Base-by-base conservation (phyloP, 768 basidiomycete genomes). In the Suillus plorans region DNA sequence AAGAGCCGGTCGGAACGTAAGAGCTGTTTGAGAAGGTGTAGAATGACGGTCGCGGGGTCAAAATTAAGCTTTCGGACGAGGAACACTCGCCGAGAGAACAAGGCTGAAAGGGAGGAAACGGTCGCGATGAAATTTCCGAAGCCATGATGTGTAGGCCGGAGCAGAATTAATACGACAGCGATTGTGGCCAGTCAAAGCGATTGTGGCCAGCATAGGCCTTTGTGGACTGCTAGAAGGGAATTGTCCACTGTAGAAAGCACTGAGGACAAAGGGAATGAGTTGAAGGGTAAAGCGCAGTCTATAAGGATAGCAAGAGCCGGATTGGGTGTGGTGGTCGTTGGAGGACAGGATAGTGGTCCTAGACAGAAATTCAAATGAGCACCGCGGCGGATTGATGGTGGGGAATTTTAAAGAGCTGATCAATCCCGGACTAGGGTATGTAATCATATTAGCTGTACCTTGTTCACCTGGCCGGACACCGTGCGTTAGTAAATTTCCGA, bases 41-140 rank as follows among this genome's bases (percentile, higher is more conserved):
- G 28, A 69, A 66, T 1, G 74, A 77, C 1, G 69, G 61, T 10
- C 69, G 73, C 0, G 70, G 73, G 4, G 70, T 70, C 10, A 72
- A 63, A 52, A 60, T 59, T 13, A 65, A 50, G 39, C 66, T 68
- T 37, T 61, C 62, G 9, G 59, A 67, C 8, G 63, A 47, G 13
- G 60, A 55, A 0, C 63, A 63, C 31, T 69, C 67, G 49, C 66
- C 68, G 55, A 73, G 69, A 61, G 68, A 64, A 18, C 55, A 16
- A 4, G 52, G 53, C 14, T 62, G 65, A 13, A 72, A 34, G 31
- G 65, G 63, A 28, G 73, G 64, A 7, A 68, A 65, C 1, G 68
- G 69, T 9, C 39, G 61, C 0, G 65, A 41, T 18, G 69, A 65
- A 59, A 62, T 42, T 57, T 8, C 56, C 34, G 44, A 47, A 1